Conservation (phyloP, 176 grass and related monocot genomes). For the Cenchrus americanus region DNA sequence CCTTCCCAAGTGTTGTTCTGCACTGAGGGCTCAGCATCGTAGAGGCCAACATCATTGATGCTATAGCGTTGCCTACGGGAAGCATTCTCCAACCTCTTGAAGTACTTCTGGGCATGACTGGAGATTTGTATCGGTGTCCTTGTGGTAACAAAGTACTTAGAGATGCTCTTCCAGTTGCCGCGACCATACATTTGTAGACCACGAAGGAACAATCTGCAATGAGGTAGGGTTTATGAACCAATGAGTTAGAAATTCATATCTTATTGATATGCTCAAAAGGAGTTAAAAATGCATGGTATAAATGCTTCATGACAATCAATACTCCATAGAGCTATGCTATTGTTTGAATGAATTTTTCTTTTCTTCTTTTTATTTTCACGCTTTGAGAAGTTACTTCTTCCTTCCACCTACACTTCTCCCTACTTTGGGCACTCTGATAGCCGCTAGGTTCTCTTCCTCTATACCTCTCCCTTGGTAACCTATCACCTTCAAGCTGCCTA, state of each 20-base stretch:
- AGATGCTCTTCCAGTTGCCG: slow-evolving; percentile 37
- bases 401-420: background rate
- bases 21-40: background rate
- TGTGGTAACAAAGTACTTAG: slow-evolving; percentile 17
- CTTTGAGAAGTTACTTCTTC: background rate
- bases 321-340: background rate
- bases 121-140: slow-evolving; percentile 20
- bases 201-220: background rate
- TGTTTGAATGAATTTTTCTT: background rate
- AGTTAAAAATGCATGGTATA: background rate
- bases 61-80: background rate
- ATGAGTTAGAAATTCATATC: background rate
- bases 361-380: background rate
- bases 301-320: background rate
- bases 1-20: background rate
- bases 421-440: background rate
- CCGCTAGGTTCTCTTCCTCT: background rate
- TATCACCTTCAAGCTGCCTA: background rate
- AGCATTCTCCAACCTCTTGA: background rate
- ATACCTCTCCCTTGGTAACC: background rate
- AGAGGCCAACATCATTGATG: slow-evolving; percentile 26
- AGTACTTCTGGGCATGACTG: slow-evolving; percentile 35
- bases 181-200: background rate
- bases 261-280: background rate
- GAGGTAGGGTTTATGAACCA: background rate